Evolutionary conservation across 768 basidiomycete species (phyloP), one percentile per base, ranked within the genome.

Genomic region (Tulasnella sp.): DNA sequence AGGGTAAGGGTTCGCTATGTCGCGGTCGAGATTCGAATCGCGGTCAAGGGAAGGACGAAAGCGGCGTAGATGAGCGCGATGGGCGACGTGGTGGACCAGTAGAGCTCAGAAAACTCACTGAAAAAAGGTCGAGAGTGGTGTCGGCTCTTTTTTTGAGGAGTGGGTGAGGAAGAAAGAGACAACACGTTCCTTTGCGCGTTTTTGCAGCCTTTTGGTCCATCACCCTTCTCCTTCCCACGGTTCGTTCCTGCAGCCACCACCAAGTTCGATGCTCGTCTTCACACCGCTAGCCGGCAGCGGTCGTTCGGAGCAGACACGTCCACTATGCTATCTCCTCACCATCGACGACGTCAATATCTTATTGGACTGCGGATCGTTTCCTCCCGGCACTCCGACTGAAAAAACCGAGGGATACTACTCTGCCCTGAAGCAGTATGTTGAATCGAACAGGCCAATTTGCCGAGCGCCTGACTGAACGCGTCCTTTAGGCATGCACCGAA

Each of bases 281-380:
- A 95, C 91, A 9, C 92, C 96, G 1, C 83, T 98, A 62, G 90
- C 93, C 41, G 93, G 93, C 32, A 88, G 92, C 41, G 92, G 93
- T 67, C 86, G 87, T 75, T 87, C 89, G 1, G n/a, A 40, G 9
- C 69, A 52, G 22, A 65, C 35, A 81, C 85, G 8, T 82, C 83
- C 73, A 84, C 86, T 8, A 84, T 84, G 7, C 91, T 96, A 97
- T 79, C 83, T 98, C 37, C 87, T 99, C 26, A 91, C 98, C 77
- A 86, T 98, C 70, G 97, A 98, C 83, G 94, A 95, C 80, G 89
- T 97, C 26, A 86, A 88, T 72, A 92, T 99, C 76, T 86, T 99
- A 22, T 85, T 99, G 72, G 97, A 99, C 81, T 94, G 96, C 79
- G 97, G 97, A 14, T 91, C 94, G n/a, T 67, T 6, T 91, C 90